Base-by-base conservation (phyloP, 1,284 basidiomycete species). In the Pholiota adiposa region DNA sequence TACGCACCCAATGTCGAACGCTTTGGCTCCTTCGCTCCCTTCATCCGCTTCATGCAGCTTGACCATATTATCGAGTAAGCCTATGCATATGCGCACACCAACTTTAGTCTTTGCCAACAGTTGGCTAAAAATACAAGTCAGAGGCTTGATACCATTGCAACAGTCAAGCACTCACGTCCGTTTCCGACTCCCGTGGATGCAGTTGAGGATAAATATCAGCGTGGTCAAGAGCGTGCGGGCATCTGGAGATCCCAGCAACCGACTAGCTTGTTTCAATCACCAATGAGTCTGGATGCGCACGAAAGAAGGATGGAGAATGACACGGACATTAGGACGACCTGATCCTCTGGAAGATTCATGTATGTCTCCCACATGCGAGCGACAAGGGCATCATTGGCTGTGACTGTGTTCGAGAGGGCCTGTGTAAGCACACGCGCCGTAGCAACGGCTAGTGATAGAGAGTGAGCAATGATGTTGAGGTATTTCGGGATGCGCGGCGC, bases 1-100 rank as follows among this genome's bases (percentile, higher is more conserved):
- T n/a, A 69, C 78, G 67, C 66, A 92, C 92, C 88, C 89, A 40
- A 92, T 77, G 59, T 92, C 86, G 70, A 94, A 95, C n/a, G 86
- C 83, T 60, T 83, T 81, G 2, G 79, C 83, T 18, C 78, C 85
- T 54, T 86, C 83, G 51, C 75, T 82, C 2, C 77, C 77, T 59
- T 92, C 87, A 27, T 88, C 83, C 4, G 79, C 81, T 31, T 93
- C 88, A 64, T 87, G 86, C 38, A 89, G 77, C 48, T 76, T 75
- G 34, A 88, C 83, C 79, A 94, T 85, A 56, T 81, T 82, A 74
- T 89, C 88, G 31, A 93, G 75, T 33, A 92, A 68, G 4, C 75
- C 73, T 51, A 89, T 74, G 70, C 84, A 88, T 65, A 91, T 76
- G 38, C 88, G 83, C 48, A 79, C 75, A 38, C 90, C 90, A 51